phyloP scores from a whole-genome alignment of 2,329 filamentous ascomycete species.

The Tolypocladium paradoxum region DNA sequence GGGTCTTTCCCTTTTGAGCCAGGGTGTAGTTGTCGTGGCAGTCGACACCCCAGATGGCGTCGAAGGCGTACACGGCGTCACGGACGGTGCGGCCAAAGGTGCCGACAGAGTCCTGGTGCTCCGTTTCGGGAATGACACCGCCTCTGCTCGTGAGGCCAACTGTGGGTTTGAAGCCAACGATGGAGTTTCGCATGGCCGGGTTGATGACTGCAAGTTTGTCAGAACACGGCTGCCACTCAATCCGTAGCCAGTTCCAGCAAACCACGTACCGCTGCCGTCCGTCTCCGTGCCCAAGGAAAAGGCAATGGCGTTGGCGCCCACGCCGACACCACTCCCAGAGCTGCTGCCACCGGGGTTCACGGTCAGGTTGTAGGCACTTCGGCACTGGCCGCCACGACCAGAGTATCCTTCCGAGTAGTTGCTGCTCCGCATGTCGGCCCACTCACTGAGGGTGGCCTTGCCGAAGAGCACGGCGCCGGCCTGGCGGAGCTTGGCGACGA shows the following conservation, averaged over 20 bases:
- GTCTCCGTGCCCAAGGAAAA: conserved; percentile 67
- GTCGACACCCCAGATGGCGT: conserved; percentile 58
- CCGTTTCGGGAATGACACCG: conserved; percentile 53
- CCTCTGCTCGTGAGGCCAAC: conserved; percentile 59
- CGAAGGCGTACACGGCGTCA: conserved; percentile 57
- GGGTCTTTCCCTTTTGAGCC: conserved; percentile 43
- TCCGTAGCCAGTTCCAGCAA: neutral
- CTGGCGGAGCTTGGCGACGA: conserved; percentile 49
- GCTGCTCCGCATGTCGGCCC: conserved; percentile 61
- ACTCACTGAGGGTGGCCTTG: conserved; percentile 61
- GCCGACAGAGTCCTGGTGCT: conserved; percentile 60
- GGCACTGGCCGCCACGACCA: conserved; percentile 50
- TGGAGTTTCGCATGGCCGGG: conserved; percentile 55
- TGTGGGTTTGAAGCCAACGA: conserved; percentile 69
- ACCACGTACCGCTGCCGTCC: conserved; percentile 45
- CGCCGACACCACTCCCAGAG: conserved; percentile 54
- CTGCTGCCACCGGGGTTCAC: conserved; percentile 59
- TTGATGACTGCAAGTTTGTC: conserved; percentile 43
- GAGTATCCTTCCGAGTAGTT: conserved; percentile 61
- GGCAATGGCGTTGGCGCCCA: conserved; percentile 50
- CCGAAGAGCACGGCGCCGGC: conserved; percentile 61
- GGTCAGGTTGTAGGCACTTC: conserved; percentile 58
- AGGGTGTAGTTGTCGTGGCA: conserved; percentile 54
- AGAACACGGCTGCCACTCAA: neutral
- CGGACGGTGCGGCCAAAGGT: conserved; percentile 55